Base-by-base conservation (phyloP, 2,329 filamentous ascomycete genomes). In the Trichoderma simmonsii region DNA sequence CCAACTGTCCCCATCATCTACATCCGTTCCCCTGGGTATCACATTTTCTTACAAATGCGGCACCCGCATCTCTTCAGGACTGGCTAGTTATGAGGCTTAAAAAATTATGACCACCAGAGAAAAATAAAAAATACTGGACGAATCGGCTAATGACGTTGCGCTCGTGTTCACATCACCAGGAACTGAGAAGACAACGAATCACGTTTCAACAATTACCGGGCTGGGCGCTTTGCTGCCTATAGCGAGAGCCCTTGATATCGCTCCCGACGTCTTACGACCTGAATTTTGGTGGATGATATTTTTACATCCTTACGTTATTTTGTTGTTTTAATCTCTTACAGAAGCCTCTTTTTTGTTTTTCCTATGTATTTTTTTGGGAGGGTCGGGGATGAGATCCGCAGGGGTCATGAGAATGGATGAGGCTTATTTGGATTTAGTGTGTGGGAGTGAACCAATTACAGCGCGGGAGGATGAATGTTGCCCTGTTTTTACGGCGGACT, bases 61-160 rank as follows among this genome's bases (percentile, higher is more conserved):
- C 61, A 54, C 34, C 57, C 67, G 39, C 67, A 63, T 51, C 60
- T 70, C 57, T 71, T 66, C 63, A 72, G 70, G 70, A 72, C 70
- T 36, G 70, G 70, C 70, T 72, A 72, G 70, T 54, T 66, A 54
- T 68, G 62, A 62, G 36, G 51, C 26, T 28, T 30, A 34, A 60
- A 60, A 34, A 32, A 60, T 28, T 21, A 34, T n/a, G 30, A 43
- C 24, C 34, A 70, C 36, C 24, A 63, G 28, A 36, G 48, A 39
- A 67, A 63, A 28, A 24, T 21, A 34, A 60, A 60, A 28, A 60
- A 43, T 9, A 43, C 30, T 54, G 48, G 39, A 24, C 57, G 61
- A 51, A 32, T 36, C 60, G 60, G 68, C 68, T 70, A 70, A 70
- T 48, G 59, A 32, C 48, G 59, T 70, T 70, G 39, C 56, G 32